These are phyloP conservation scores for Mycena haematopus DNA, from an alignment of 768 basidiomycete species.

Conservation along the genomic window DNA sequence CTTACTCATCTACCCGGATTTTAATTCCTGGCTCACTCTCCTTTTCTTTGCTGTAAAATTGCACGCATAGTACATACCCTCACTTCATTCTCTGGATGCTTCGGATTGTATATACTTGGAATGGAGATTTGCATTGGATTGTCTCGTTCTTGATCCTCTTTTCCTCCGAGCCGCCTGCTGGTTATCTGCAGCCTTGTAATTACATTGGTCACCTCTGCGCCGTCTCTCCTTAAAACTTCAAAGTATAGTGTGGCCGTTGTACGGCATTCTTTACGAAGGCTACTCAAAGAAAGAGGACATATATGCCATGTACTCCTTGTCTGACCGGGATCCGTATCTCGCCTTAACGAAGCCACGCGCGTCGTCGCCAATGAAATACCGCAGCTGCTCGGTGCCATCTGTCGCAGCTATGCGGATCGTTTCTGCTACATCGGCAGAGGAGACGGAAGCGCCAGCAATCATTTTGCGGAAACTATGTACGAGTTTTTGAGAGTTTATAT, in stretches of 20 bases:
- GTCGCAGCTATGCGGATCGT: constrained; percentile 31
- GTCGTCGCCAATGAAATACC: constrained; percentile 33
- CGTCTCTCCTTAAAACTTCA: too few species aligned
- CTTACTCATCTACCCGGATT: constrained; percentile 16
- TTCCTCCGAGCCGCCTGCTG: too few species aligned
- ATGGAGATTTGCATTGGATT: constrained; percentile 20
- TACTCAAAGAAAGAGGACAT: constrained; percentile 31
- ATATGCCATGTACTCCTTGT: constrained; percentile 31
- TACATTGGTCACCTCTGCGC: too few species aligned
- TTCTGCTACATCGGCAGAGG: constrained; percentile 32
- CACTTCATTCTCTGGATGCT: constrained; percentile 3
- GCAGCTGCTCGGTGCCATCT: constrained; percentile 31
- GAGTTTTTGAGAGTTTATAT: too few species aligned
- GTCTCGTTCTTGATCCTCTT: too few species aligned
- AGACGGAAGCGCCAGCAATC: constrained; percentile 16
- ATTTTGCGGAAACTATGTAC: constrained; percentile 26
- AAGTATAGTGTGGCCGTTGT: too few species aligned
- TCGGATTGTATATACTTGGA: constrained; percentile 15
- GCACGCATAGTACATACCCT: constrained; percentile 20
- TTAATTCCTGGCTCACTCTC: constrained; percentile 15
- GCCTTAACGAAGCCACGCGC: constrained; percentile 32
- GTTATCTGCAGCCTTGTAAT: too few species aligned
- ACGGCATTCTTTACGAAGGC: too few species aligned
- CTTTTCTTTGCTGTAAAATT: constrained; percentile 15
- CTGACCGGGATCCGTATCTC: constrained; percentile 27